phyloP scores from a whole-genome alignment of 805 yeast species.

The Suhomyces prunicola region DNA sequence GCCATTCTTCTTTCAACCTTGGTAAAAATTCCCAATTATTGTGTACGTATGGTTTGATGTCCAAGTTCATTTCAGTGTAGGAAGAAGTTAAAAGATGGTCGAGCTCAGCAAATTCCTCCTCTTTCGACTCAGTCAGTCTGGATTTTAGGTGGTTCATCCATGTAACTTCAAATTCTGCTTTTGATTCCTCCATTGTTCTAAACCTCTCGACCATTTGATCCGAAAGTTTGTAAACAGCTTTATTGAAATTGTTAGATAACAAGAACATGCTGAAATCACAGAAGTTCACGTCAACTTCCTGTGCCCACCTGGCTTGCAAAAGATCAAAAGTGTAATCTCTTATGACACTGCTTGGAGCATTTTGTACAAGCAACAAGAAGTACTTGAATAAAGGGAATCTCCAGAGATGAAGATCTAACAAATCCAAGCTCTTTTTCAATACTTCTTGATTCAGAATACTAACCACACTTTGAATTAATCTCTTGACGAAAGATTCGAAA shows the following conservation, averaged over 20 bases:
- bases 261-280: background rate
- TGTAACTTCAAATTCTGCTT: background rate
- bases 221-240: background rate
- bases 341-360: slow-evolving; percentile 32
- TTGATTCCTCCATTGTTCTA: background rate
- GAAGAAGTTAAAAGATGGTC: slow-evolving; percentile 20
- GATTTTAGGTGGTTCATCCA: background rate
- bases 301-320: slow-evolving; percentile 16
- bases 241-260: background rate
- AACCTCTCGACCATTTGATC: background rate
- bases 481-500: slow-evolving; percentile 29
- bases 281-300: slow-evolving; percentile 8
- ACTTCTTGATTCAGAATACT: slow-evolving; percentile 23
- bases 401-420: slow-evolving; percentile 28
- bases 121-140: background rate
- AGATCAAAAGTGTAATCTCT: slow-evolving; percentile 22
- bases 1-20: slow-evolving; percentile 14
- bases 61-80: slow-evolving; percentile 9
- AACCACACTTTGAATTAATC: slow-evolving; percentile 32
- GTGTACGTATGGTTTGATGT: slow-evolving; percentile 13
- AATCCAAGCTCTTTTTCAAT: slow-evolving; percentile 17
- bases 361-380: slow-evolving; percentile 30
- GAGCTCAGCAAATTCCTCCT: slow-evolving; percentile 3
- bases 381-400: slow-evolving; percentile 27
- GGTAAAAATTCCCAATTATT: slow-evolving; percentile 24